Evolutionary conservation across 768 basidiomycete genomes (phyloP).

Genomic region (Collybiopsis confluens): DNA sequence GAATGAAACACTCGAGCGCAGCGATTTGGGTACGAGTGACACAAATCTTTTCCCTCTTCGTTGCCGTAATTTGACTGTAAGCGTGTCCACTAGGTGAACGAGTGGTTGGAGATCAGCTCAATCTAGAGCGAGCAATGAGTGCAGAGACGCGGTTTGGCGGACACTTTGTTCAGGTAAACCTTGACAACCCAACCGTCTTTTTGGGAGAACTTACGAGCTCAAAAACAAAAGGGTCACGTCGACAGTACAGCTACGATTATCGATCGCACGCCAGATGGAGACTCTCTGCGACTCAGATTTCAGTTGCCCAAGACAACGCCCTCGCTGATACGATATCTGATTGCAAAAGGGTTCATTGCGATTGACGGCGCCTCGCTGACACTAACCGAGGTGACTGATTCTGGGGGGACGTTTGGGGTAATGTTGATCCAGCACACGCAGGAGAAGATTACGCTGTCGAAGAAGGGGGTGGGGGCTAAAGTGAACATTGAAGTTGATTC

Average conservation of each 20-base stretch:
- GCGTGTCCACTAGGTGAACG: too few species aligned
- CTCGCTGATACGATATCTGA: slow-evolving; percentile 74
- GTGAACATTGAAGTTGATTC: slow-evolving; percentile 97
- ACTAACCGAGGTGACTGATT: slow-evolving; percentile 72
- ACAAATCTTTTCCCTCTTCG: background rate
- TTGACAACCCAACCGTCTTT: background rate
- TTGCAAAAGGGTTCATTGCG: slow-evolving; percentile 91
- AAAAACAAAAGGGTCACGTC: slow-evolving; percentile 73
- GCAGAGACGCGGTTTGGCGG: slow-evolving; percentile 91
- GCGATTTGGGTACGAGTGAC: slow-evolving; percentile 70
- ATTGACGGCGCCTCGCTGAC: slow-evolving; percentile 95
- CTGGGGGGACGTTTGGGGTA: slow-evolving; percentile 64
- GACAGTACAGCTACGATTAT: slow-evolving; percentile 82
- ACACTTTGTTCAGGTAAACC: slow-evolving; percentile 89
- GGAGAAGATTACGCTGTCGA: slow-evolving; percentile 74
- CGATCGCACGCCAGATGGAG: slow-evolving; percentile 67
- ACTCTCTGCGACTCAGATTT: slow-evolving; percentile 84
- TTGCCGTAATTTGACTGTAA: too few species aligned
- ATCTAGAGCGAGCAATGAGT: slow-evolving; percentile 93
- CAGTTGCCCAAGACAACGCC: slow-evolving; percentile 60
- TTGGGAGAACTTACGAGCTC: background rate
- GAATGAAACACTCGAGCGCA: slow-evolving; percentile 89
- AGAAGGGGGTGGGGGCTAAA: slow-evolving; percentile 69
- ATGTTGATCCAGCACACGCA: slow-evolving; percentile 98
- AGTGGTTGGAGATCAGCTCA: slow-evolving; percentile 74